Conservation (phyloP, 2,329 filamentous ascomycete genomes). For the Epichloe typhina region DNA sequence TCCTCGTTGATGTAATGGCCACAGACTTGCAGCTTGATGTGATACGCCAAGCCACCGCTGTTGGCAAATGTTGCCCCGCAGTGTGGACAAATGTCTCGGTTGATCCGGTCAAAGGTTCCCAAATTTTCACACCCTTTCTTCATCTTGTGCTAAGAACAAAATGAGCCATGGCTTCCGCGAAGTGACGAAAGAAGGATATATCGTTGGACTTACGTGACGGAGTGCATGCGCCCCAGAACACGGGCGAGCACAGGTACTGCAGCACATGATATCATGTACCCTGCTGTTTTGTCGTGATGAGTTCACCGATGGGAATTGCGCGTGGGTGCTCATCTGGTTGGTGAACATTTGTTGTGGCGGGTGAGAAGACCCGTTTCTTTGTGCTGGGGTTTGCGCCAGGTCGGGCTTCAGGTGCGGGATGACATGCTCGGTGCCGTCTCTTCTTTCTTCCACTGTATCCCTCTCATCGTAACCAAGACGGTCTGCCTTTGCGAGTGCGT, state of each 20-base stretch:
- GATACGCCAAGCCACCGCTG: conserved; percentile 29
- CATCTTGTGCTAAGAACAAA: conserved; percentile 14
- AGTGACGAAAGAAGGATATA: too few relatives aligned
- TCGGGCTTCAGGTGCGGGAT: conserved; percentile 18
- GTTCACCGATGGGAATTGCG: not conserved
- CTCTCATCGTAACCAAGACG: conserved; percentile 41
- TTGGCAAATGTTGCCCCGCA: conserved; percentile 33
- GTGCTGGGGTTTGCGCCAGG: conserved; percentile 4
- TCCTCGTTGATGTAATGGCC: conserved; percentile 22
- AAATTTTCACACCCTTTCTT: conserved; percentile 15
- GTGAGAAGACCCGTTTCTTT: not conserved
- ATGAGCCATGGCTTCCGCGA: conserved; percentile 3
- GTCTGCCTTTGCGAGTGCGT: conserved; percentile 42
- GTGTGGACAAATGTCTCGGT: conserved; percentile 26
- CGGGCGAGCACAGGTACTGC: conserved; percentile 19
- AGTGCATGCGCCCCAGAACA: conserved; percentile 20
- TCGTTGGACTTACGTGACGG: conserved; percentile 16
- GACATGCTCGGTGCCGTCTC: conserved; percentile 20
- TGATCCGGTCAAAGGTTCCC: conserved; percentile 7
- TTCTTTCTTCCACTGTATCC: conserved; percentile 33
- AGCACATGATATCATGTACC: conserved; percentile 11
- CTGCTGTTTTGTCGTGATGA: not conserved
- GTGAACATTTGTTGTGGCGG: not conserved
- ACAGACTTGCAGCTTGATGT: conserved; percentile 31
- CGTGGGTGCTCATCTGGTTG: not conserved